Percentiles rank a stretch among this genome's conserved stretches.
Evolutionary conservation across 208 protist species (phyloP).

Genomic region (Leishmania braziliensis): DNA sequence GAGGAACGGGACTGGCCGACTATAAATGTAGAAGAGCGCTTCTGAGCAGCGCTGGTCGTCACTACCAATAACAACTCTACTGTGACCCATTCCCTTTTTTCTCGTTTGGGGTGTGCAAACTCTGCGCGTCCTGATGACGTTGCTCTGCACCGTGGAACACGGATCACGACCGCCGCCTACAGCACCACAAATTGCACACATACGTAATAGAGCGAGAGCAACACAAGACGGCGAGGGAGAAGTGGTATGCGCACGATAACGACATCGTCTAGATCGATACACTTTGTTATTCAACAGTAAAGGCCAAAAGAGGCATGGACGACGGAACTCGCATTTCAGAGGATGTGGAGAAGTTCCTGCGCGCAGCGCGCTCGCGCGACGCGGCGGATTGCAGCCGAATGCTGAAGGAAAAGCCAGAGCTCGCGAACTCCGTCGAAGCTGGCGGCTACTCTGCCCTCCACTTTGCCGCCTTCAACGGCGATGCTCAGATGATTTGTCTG

Average conservation of each 20-base stretch:
- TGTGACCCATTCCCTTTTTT: slow-evolving; percentile 2
- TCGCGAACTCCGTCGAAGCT: slow-evolving; percentile 76
- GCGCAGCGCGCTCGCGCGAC: slow-evolving; percentile 61
- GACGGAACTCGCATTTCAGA: slow-evolving; percentile 79
- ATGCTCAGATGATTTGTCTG: slow-evolving; percentile 69
- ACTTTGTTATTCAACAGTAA: background rate
- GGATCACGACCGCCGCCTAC: background rate
- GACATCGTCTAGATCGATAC: background rate
- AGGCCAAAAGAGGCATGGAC: slow-evolving; percentile 43
- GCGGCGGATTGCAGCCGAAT: slow-evolving; percentile 44
- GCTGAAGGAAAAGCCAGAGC: slow-evolving; percentile 57
- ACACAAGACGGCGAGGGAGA: background rate
- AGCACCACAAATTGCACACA: background rate
- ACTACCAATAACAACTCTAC: background rate
- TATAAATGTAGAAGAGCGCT: background rate
- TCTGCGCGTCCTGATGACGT: background rate
- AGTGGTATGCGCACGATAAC: background rate
- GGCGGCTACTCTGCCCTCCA: slow-evolving; percentile 87
- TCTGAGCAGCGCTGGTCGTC: background rate
- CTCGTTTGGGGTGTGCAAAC: background rate
- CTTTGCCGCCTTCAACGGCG: slow-evolving; percentile 89
- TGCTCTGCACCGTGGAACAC: background rate
- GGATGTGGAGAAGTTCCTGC: slow-evolving; percentile 86
- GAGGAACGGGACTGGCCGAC: background rate
- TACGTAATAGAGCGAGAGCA: background rate